A percentile compares a stretch with the other conserved stretches of the same genome.
These are phyloP conservation scores for Taphrina sp. DNA, from an alignment of 1,139 yeast genomes.

Conservation along the genomic window DNA sequence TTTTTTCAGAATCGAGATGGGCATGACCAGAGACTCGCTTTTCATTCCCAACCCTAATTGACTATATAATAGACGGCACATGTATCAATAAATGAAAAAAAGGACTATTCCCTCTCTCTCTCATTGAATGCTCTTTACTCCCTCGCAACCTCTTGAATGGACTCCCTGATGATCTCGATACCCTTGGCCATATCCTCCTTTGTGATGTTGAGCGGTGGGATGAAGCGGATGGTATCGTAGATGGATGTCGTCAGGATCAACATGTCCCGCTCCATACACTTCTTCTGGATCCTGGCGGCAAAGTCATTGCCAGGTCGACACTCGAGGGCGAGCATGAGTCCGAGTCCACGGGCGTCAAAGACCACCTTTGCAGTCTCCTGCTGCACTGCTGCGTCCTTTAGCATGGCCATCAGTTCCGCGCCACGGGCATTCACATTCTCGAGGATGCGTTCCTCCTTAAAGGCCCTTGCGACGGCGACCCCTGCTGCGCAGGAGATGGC, in stretches of 20 bases:
- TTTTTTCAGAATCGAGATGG: too few relatives aligned
- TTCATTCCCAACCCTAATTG: too few relatives aligned
- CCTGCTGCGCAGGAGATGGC: conserved; percentile 86
- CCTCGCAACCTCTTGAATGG: conserved; percentile 19
- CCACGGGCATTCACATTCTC: conserved; percentile 49
- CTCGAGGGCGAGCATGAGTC: conserved; percentile 80
- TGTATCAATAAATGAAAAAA: too few relatives aligned
- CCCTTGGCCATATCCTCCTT: conserved; percentile 69
- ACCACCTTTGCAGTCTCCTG: conserved; percentile 60
- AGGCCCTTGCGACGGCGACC: conserved; percentile 64
- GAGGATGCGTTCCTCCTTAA: conserved; percentile 62
- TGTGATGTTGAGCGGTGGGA: conserved; percentile 85
- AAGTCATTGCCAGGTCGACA: conserved; percentile 59
- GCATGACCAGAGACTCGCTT: too few relatives aligned
- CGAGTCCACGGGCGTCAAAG: conserved; percentile 76
- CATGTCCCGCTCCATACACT: conserved; percentile 64
- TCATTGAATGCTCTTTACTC: background rate
- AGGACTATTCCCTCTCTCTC: too few relatives aligned
- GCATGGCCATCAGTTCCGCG: conserved; percentile 50
- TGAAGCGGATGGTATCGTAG: conserved; percentile 75
- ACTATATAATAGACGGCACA: too few relatives aligned
- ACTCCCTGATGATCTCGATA: conserved; percentile 48
- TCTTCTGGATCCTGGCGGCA: conserved; percentile 10
- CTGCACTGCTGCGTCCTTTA: conserved; percentile 51
- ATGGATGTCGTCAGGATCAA: conserved; percentile 82